A percentile compares a stretch with the other conserved stretches of the same genome.
phyloP scores from a whole-genome alignment of 2,329 filamentous ascomycete species.

The Sclerotinia minor region DNA sequence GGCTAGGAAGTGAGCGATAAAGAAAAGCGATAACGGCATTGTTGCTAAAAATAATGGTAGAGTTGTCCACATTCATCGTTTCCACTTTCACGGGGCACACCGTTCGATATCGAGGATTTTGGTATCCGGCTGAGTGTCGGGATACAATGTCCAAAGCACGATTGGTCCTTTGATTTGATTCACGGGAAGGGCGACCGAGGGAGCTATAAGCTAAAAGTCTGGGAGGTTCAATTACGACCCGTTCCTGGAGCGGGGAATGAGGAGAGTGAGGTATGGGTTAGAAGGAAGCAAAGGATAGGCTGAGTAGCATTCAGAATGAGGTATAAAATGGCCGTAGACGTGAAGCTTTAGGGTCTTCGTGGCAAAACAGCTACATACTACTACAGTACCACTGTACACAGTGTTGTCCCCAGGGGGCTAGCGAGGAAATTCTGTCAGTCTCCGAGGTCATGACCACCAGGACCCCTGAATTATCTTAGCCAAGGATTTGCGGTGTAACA shows the following conservation, averaged over 20 bases:
- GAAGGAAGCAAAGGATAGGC: constrained; percentile 33
- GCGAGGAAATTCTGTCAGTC: no score
- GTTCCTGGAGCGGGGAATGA: constrained; percentile 15
- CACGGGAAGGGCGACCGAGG: constrained; percentile 63
- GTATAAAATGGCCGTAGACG: background rate
- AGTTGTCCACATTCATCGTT: constrained; percentile 68
- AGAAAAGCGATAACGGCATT: background rate
- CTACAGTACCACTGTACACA: background rate
- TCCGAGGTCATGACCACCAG: no score
- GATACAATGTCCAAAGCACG: constrained; percentile 66
- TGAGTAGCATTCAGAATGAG: constrained; percentile 27
- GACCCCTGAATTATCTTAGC: no score
- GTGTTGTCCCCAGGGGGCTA: no score
- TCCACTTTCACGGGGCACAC: constrained; percentile 60
- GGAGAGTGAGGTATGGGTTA: constrained; percentile 32
- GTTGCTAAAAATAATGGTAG: constrained; percentile 42
- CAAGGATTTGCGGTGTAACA: no score
- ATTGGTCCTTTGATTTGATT: constrained; percentile 70
- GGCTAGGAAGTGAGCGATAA: background rate
- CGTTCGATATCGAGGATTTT: constrained; percentile 74
- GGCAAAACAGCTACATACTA: background rate
- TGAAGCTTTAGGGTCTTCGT: background rate
- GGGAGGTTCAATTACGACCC: constrained; percentile 60
- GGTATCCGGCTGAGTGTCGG: constrained; percentile 63
- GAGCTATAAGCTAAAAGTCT: constrained; percentile 60